Evolutionary conservation across 139 green algal genomes (phyloP).

Genomic region (Dunaliella sp.): DNA sequence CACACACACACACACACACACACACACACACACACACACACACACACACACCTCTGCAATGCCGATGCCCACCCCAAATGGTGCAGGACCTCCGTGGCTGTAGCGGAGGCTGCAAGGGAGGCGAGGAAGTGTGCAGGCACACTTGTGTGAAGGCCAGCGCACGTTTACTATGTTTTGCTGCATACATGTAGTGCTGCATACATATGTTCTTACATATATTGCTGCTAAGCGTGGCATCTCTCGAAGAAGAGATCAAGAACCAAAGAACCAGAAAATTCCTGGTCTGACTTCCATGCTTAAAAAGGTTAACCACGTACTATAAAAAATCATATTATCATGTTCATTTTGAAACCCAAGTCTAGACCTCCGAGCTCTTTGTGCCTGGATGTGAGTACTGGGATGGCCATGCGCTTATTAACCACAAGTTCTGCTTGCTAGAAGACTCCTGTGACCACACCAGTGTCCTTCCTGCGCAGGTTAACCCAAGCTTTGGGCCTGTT

Average conservation of each 20-base stretch:
- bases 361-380: no score
- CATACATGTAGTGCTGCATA: no score
- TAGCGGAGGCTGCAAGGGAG: not conserved
- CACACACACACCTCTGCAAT: not conserved
- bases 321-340: no score
- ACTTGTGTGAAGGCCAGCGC: not conserved
- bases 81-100: not conserved
- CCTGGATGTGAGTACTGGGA: not conserved
- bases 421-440: not conserved
- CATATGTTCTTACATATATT: not conserved
- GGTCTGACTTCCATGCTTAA: not conserved
- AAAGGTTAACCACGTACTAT: no score
- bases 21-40: not conserved
- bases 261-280: not conserved
- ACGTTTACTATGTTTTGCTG: not conserved
- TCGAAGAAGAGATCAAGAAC: no score
- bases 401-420: not conserved
- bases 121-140: not conserved
- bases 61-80: constrained; percentile 9
- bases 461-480: not conserved
- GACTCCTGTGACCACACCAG: not conserved
- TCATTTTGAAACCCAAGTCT: no score
- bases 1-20: not conserved
- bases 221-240: no score
- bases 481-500: no score